These are phyloP conservation scores for Daldinia childiae DNA, from an alignment of 495 filamentous ascomycete genomes.

Conservation along the genomic window DNA sequence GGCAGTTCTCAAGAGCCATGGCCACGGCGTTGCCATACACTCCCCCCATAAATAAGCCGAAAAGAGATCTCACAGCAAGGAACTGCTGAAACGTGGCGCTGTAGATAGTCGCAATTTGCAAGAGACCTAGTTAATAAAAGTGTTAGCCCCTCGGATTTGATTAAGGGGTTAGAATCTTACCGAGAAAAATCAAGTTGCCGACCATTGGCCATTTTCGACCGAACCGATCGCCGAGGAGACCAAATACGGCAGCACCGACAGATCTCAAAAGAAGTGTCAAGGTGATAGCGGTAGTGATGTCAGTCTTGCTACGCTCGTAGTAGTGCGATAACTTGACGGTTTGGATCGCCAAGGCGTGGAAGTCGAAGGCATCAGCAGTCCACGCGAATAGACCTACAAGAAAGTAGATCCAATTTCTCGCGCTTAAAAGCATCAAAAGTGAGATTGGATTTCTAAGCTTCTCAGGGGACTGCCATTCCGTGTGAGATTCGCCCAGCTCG, in stretches of 20 bases:
- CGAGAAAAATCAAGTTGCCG: slow-evolving; percentile 70
- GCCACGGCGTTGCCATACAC: slow-evolving; percentile 84
- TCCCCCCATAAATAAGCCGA: slow-evolving; percentile 86
- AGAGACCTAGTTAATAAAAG: slow-evolving; percentile 45
- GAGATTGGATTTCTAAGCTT: slow-evolving; percentile 70
- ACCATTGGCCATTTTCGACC: slow-evolving; percentile 88
- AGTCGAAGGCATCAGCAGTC: slow-evolving; percentile 80
- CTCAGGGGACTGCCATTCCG: slow-evolving; percentile 69
- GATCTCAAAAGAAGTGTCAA: slow-evolving; percentile 76
- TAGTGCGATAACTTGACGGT: slow-evolving; percentile 73
- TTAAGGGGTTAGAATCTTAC: slow-evolving; percentile 16
- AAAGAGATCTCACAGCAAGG: slow-evolving; percentile 72
- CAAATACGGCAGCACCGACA: slow-evolving; percentile 75
- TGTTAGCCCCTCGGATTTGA: slow-evolving; percentile 47
- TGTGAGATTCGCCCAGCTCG: slow-evolving; percentile 61
- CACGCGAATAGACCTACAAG: slow-evolving; percentile 70
- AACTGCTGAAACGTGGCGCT: slow-evolving; percentile 72
- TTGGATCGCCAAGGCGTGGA: slow-evolving; percentile 78
- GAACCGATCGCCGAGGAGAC: slow-evolving; percentile 75
- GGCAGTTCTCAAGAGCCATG: slow-evolving; percentile 82
- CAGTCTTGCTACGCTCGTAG: slow-evolving; percentile 70
- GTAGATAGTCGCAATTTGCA: slow-evolving; percentile 81
- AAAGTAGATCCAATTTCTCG: slow-evolving; percentile 70
- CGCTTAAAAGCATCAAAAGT: slow-evolving; percentile 64
- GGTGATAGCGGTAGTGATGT: slow-evolving; percentile 77